Evolutionary conservation across 495 filamentous ascomycete species (phyloP).

Genomic region (Melanomma pulvis-pyrius): DNA sequence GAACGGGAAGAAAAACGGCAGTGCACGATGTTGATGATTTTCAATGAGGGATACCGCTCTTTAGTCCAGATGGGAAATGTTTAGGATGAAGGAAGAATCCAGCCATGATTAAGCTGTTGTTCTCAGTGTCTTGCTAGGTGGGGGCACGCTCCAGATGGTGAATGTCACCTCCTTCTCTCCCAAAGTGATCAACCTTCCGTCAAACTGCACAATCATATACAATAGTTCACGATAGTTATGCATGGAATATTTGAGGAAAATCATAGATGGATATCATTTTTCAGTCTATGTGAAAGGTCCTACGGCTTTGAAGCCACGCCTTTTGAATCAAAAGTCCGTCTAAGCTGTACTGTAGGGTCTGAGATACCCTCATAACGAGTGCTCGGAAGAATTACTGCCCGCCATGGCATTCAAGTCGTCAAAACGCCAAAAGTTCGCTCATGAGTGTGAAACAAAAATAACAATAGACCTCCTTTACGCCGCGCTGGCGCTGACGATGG

Average conservation of each 20-base stretch:
- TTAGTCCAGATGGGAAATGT: too few relatives aligned
- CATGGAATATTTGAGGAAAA: not conserved
- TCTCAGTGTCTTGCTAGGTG: too few relatives aligned
- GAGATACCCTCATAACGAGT: slow-evolving; percentile 17
- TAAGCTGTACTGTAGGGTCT: slow-evolving; percentile 9
- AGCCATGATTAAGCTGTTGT: too few relatives aligned
- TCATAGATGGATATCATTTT: not conserved
- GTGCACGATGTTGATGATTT: too few relatives aligned
- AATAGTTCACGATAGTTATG: not conserved
- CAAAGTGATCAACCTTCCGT: not conserved
- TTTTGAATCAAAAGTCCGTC: slow-evolving; percentile 9
- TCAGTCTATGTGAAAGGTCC: slow-evolving; percentile 7
- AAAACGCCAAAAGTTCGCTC: slow-evolving; percentile 28
- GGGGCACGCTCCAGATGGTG: too few relatives aligned
- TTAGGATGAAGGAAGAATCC: too few relatives aligned
- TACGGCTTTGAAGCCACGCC: not conserved
- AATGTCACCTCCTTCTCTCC: too few relatives aligned
- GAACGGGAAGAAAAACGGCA: not conserved
- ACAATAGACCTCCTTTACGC: slow-evolving; percentile 51
- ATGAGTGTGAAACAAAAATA: not conserved
- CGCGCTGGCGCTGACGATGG: slow-evolving; percentile 71
- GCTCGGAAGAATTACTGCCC: slow-evolving; percentile 8
- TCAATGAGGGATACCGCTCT: too few relatives aligned
- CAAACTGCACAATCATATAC: not conserved
- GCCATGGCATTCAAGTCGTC: not conserved